Evolutionary conservation across 345 rosid species (phyloP).

Genomic region (Brassica carinata): DNA sequence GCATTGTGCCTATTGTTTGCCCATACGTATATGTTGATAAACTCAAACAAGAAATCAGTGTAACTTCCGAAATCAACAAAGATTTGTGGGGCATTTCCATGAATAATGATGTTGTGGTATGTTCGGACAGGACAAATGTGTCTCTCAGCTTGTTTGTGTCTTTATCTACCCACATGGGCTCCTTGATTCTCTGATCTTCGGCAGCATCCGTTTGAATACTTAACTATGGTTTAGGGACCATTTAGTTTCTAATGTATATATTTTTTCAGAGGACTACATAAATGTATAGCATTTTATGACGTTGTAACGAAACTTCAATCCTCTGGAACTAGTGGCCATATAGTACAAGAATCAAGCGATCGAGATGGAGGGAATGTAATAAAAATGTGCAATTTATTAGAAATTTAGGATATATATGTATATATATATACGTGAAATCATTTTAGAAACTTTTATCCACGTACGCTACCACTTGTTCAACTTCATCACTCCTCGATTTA

Average conservation of each 20-base stretch:
- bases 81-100: slow-evolving; percentile 30
- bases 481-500: neutral
- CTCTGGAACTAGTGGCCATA: slow-evolving; percentile 3
- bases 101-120: slow-evolving; percentile 19
- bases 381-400: neutral
- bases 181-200: slow-evolving; percentile 7
- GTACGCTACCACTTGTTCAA: neutral
- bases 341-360: neutral
- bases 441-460: neutral
- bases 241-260: neutral
- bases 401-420: neutral
- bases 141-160: slow-evolving; percentile 18
- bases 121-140: slow-evolving; percentile 24
- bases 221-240: neutral
- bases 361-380: neutral
- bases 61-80: slow-evolving; percentile 25
- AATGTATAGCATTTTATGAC: neutral
- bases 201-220: neutral
- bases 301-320: neutral
- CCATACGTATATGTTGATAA: slow-evolving; percentile 27
- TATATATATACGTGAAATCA: neutral
- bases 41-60: slow-evolving; percentile 17
- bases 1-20: slow-evolving; percentile 4
- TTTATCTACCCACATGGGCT: slow-evolving; percentile 25
- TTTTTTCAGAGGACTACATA: neutral